Evolutionary conservation across 2,329 filamentous ascomycete species (phyloP), one percentile per base, ranked within the genome.

Genomic region (Fusarium odoratissimum): DNA sequence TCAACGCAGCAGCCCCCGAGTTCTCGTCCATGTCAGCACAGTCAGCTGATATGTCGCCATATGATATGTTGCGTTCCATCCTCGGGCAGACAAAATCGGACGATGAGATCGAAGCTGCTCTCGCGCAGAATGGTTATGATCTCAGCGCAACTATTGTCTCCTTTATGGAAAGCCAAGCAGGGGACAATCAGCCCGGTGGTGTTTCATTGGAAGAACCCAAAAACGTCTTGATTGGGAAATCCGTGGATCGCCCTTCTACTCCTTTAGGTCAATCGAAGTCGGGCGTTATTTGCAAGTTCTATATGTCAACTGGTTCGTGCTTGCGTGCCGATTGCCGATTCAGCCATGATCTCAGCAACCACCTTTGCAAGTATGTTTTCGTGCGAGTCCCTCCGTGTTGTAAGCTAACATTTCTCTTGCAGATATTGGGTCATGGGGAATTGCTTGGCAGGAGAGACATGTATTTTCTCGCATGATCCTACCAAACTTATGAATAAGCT

Each of bases 341-440:
- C 83, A 97, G 95, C 75, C 96, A 99, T 82, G 95, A 99, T 81
- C 88, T 97, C 48, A 97, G 94, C 79, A 97, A 93, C 79, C 96
- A 98, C 78, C 89, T 99, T 70, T 99, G 96, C 95, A 98, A 98
- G 94, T 97, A 86, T 88, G 94, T 92, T 56, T 48, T 55, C 10
- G 21, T 30, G 12, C 40, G 28, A n/a, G 37, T 12, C 41, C 28
- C 42, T 45, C 31, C 37, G 9, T 35, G 23, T 41, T 35, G 14
- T 11, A 25, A 23, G 35, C 67, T 75, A 60, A 75, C 41, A 33
- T 17, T 13, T 30, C 25, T 23, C 31, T 35, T 64, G 59, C 61
- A 96, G 93, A 80, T 98, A 98, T 81, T 99, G 95, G 94, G 88
- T 99, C 59, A 94, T 94, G 84, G 96, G 96, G 3, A 98, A 95